Evolutionary conservation across 1,284 basidiomycete genomes (phyloP).

Genomic region (Phlebopus sp.): DNA sequence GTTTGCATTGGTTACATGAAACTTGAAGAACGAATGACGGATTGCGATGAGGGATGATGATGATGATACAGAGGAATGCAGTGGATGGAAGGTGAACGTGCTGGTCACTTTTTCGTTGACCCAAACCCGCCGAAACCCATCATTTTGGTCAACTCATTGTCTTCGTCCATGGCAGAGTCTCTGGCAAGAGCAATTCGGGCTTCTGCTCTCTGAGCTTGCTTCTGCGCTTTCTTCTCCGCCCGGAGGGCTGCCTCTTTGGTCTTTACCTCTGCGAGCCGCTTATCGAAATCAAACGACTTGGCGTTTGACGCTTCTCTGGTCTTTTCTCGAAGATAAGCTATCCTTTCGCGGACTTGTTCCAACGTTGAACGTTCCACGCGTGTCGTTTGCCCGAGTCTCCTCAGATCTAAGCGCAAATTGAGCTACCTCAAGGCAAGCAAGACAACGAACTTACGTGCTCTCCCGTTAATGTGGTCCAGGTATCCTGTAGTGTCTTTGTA

Average conservation of each 20-base stretch:
- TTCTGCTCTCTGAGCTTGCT: constrained; percentile 70
- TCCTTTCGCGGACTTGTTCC: constrained; percentile 87
- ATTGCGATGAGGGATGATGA: constrained; percentile 1
- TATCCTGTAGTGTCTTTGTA: constrained; percentile 94
- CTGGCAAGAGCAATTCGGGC: constrained; percentile 61
- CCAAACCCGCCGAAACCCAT: constrained; percentile 97
- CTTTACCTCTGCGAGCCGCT: constrained; percentile 81
- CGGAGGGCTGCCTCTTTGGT: constrained; percentile 64
- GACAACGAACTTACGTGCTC: constrained; percentile 70
- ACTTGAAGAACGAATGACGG: constrained; percentile 2
- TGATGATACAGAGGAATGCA: constrained; percentile 35
- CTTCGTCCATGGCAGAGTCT: constrained; percentile 48
- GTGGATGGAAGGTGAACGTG: constrained; percentile 5
- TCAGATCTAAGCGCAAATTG: constrained; percentile 63
- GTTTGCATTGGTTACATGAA: constrained; percentile 5
- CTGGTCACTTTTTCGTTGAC: constrained; percentile 66
- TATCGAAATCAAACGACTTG: constrained; percentile 91
- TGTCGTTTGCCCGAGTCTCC: constrained; percentile 91
- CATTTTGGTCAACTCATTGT: constrained; percentile 72
- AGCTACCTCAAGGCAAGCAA: not conserved
- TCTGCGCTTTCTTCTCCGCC: constrained; percentile 68
- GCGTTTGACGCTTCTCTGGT: constrained; percentile 77
- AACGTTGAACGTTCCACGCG: constrained; percentile 87
- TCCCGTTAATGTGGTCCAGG: constrained; percentile 94
- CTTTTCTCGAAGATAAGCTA: constrained; percentile 84